Evolutionary conservation across 2,329 filamentous ascomycete genomes (phyloP).

Genomic region (Colletotrichum sp.): DNA sequence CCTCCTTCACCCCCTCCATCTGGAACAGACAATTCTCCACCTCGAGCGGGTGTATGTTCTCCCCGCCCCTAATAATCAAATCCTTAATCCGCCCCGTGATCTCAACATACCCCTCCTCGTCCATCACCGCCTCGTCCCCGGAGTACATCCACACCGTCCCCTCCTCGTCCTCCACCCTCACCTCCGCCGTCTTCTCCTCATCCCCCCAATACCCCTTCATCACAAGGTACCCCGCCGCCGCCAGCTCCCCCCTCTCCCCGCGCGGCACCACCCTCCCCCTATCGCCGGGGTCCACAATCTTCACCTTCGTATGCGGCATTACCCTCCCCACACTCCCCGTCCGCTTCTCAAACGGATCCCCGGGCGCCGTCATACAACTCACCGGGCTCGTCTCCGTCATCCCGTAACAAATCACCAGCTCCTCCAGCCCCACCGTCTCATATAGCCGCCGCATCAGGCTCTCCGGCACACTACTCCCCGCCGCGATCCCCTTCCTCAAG

Average conservation of each 20-base stretch:
- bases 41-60: conserved; percentile 95
- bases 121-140: conserved; percentile 90
- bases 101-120: conserved; percentile 79
- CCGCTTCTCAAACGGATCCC: conserved; percentile 75
- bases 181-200: conserved; percentile 69
- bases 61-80: conserved; percentile 90
- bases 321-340: conserved; percentile 79
- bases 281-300: conserved; percentile 77
- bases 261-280: conserved; percentile 63
- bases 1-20: conserved; percentile 74
- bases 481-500: conserved; percentile 88
- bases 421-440: conserved; percentile 73
- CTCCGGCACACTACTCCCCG: conserved; percentile 84
- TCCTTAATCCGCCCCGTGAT: conserved; percentile 96
- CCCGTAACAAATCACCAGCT: conserved; percentile 93
- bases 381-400: conserved; percentile 92
- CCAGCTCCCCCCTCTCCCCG: conserved; percentile 78
- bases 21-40: conserved; percentile 87
- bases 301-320: conserved; percentile 79
- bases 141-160: conserved; percentile 83
- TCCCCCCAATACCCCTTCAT: conserved; percentile 95
- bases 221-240: conserved; percentile 81
- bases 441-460: conserved; percentile 82
- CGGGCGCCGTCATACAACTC: conserved; percentile 80
- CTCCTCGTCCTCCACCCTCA: conserved; percentile 52